These are phyloP conservation scores for Cicer pinnatifidum DNA, from an alignment of 306 rosid genomes.

Conservation along the genomic window DNA sequence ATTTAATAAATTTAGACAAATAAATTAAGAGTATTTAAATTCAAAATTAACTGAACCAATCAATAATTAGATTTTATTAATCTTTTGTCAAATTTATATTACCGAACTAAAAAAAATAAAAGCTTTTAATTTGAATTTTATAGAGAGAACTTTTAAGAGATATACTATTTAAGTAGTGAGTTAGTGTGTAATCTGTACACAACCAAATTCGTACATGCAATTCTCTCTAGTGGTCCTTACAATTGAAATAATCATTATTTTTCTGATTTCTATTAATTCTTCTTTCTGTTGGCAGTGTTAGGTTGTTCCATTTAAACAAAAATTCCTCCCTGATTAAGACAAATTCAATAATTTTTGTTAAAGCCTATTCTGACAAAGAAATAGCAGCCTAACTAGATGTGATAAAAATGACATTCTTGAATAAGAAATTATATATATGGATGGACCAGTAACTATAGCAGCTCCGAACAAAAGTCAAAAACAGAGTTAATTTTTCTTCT, in stretches of 20 bases:
- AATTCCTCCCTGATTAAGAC: background rate
- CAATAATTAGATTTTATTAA: no score
- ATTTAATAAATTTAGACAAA: no score
- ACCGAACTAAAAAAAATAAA: no score
- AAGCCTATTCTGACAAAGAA: slow-evolving; percentile 19
- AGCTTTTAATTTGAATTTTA: no score
- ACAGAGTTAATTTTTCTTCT: background rate
- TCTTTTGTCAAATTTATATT: no score
- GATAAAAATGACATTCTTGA: slow-evolving; percentile 9
- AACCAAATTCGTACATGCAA: background rate
- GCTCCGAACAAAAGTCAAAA: background rate
- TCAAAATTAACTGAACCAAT: no score
- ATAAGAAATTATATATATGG: background rate
- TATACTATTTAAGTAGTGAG: background rate
- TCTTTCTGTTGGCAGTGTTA: background rate
- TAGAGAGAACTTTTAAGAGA: background rate
- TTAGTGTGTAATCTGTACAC: background rate
- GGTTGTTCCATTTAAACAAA: slow-evolving; percentile 16
- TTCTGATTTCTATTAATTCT: slow-evolving; percentile 13
- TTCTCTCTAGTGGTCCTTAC: background rate
- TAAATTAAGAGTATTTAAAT: no score
- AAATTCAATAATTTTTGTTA: background rate
- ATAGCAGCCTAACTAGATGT: background rate
- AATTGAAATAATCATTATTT: background rate
- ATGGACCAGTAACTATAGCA: background rate